These are phyloP conservation scores for Pichia sp. DNA, from an alignment of 1,139 yeast genomes.

Conservation along the genomic window DNA sequence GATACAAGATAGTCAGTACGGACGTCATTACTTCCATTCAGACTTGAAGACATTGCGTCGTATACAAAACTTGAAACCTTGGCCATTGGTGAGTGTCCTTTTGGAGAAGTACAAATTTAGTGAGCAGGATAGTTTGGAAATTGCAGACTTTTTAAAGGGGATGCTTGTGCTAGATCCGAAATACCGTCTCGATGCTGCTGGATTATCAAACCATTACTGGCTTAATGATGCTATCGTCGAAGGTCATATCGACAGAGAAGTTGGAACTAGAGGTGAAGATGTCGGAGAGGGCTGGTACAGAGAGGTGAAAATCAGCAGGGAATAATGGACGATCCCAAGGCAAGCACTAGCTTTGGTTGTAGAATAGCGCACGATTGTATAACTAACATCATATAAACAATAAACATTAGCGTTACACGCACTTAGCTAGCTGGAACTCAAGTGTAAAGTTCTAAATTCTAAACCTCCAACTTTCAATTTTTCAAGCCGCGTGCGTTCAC, in stretches of 20 bases:
- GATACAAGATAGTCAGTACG: constrained; percentile 46
- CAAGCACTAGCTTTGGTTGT: too few relatives aligned
- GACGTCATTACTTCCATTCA: constrained; percentile 47
- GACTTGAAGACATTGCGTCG: constrained; percentile 42
- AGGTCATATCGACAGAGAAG: constrained; percentile 51
- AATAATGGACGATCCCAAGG: too few relatives aligned
- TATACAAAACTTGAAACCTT: constrained; percentile 58
- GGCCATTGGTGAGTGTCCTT: constrained; percentile 63
- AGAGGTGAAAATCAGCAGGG: constrained; percentile 24
- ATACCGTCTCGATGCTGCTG: constrained; percentile 73
- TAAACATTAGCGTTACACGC: too few relatives aligned
- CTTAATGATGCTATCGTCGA: constrained; percentile 54
- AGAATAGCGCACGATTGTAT: too few relatives aligned
- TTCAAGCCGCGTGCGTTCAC: too few relatives aligned
- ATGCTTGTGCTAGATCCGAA: constrained; percentile 69
- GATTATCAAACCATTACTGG: constrained; percentile 76
- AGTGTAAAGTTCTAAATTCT: too few relatives aligned
- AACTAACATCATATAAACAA: too few relatives aligned
- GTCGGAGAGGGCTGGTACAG: constrained; percentile 63
- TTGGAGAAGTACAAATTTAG: constrained; percentile 66
- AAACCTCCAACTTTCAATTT: too few relatives aligned
- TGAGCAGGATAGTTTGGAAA: constrained; percentile 44
- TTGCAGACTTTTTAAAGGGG: constrained; percentile 61
- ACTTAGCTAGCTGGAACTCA: too few relatives aligned
- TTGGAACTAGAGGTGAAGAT: constrained; percentile 62